These are phyloP conservation scores for Pedinophyceae sp. DNA, from an alignment of 139 green algal species.

Conservation along the genomic window DNA sequence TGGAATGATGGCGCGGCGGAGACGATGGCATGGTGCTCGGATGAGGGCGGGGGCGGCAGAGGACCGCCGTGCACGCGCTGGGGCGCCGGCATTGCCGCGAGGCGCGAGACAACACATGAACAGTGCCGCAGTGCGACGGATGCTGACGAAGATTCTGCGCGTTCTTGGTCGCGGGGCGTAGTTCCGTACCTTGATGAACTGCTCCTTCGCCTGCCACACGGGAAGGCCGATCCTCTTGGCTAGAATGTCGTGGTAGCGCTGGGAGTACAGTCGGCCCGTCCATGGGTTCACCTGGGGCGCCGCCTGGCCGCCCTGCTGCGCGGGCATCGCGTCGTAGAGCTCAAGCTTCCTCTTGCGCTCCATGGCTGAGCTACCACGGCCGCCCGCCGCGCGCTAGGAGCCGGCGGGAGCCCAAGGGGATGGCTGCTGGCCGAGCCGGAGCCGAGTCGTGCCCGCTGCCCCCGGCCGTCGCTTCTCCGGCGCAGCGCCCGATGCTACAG, in stretches of 20 bases:
- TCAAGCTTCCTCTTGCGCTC: not conserved
- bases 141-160: too few relatives aligned
- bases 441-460: too few relatives aligned
- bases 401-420: too few relatives aligned
- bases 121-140: too few relatives aligned
- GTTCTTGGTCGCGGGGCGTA: too few relatives aligned
- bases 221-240: constrained; percentile 68
- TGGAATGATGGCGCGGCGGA: not conserved
- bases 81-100: too few relatives aligned
- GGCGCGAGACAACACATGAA: too few relatives aligned
- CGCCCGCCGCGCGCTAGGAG: not conserved
- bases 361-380: not conserved
- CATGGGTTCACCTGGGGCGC: constrained; percentile 44
- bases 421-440: too few relatives aligned
- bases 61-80: too few relatives aligned
- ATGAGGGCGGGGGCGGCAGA: not conserved
- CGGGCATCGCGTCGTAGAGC: not conserved
- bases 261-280: constrained; percentile 63
- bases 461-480: too few relatives aligned
- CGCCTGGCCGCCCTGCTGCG: constrained; percentile 2
- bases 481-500: too few relatives aligned
- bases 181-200: too few relatives aligned
- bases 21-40: not conserved
- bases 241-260: constrained; percentile 86
- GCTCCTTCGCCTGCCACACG: constrained; percentile 86